Percentiles rank a stretch among this genome's conserved stretches.
Evolutionary conservation across 306 rosid species (phyloP).

Genomic region (Dalbergia cochinchinensis): DNA sequence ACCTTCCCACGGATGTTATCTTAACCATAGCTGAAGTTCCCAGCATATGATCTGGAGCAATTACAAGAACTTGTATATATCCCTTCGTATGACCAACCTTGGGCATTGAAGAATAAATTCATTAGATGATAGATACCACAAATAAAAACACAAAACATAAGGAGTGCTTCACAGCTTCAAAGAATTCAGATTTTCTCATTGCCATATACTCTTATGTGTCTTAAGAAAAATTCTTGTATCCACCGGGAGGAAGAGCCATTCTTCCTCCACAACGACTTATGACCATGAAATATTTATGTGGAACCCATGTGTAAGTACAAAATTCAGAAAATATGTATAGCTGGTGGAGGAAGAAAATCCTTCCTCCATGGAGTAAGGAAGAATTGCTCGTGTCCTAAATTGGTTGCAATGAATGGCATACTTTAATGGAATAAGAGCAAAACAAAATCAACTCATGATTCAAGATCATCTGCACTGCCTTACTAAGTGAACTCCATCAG

Average conservation of each 20-base stretch:
- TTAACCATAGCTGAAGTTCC: slow-evolving; percentile 87
- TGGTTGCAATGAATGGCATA: slow-evolving; percentile 29
- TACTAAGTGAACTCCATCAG: slow-evolving; percentile 95
- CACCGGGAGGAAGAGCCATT: too few relatives aligned
- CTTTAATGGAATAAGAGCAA: slow-evolving; percentile 22
- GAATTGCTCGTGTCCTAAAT: not conserved
- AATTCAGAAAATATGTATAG: too few relatives aligned
- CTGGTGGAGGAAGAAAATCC: too few relatives aligned
- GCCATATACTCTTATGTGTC: slow-evolving; percentile 20
- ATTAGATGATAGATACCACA: slow-evolving; percentile 37
- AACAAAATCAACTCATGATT: slow-evolving; percentile 5
- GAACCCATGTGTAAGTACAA: too few relatives aligned
- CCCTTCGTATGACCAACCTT: slow-evolving; percentile 99
- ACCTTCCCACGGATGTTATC: slow-evolving; percentile 88
- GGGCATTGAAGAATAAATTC: slow-evolving; percentile 44
- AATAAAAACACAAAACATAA: slow-evolving; percentile 21
- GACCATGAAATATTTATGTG: too few relatives aligned
- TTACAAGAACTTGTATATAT: slow-evolving; percentile 87
- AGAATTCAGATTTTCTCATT: slow-evolving; percentile 32
- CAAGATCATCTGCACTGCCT: slow-evolving; percentile 40
- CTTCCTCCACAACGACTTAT: too few relatives aligned
- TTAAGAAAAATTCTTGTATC: too few relatives aligned
- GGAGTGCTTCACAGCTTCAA: slow-evolving; percentile 38
- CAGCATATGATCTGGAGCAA: slow-evolving; percentile 74
- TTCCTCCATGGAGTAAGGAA: too few relatives aligned